A percentile compares a stretch with the other conserved stretches of the same genome.
phyloP scores from a whole-genome alignment of 176 grass and related monocot species.

The Carex cristatella region DNA sequence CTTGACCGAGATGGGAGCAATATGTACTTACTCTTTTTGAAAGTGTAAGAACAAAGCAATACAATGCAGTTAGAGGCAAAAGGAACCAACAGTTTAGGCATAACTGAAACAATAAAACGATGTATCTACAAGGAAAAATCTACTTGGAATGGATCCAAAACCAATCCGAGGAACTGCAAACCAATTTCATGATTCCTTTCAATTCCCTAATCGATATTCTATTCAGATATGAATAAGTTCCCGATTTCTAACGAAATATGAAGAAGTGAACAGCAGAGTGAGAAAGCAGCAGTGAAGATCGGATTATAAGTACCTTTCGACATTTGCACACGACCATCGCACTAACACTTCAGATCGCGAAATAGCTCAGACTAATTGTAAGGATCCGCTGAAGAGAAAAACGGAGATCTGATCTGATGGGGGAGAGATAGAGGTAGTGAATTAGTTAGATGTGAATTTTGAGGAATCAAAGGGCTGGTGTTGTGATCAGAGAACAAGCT shows the following conservation, averaged over 20 bases:
- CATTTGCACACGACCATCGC: constrained; percentile 99
- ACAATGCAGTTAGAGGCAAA: not conserved
- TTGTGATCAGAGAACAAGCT: not conserved
- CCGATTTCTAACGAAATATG: not conserved
- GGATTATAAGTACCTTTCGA: constrained; percentile 67
- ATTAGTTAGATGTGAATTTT: constrained; percentile 12
- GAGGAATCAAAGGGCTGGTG: not conserved
- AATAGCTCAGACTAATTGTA: not conserved
- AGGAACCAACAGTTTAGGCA: not conserved
- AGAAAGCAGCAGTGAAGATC: not conserved
- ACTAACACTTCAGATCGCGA: constrained; percentile 1
- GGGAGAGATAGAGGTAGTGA: not conserved
- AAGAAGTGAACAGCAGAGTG: not conserved
- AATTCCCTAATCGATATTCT: not conserved
- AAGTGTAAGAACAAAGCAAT: not conserved
- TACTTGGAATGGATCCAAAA: not conserved
- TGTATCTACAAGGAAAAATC: not conserved
- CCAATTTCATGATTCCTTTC: not conserved
- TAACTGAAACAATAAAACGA: not conserved
- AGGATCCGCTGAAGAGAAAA: not conserved
- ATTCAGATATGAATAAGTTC: constrained; percentile 29
- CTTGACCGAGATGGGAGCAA: not conserved
- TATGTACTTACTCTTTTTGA: not conserved
- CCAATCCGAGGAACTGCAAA: not conserved
- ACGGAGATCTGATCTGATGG: not conserved